Conservation (phyloP, 306 rosid genomes). For the Cicer pinnatifidum region DNA sequence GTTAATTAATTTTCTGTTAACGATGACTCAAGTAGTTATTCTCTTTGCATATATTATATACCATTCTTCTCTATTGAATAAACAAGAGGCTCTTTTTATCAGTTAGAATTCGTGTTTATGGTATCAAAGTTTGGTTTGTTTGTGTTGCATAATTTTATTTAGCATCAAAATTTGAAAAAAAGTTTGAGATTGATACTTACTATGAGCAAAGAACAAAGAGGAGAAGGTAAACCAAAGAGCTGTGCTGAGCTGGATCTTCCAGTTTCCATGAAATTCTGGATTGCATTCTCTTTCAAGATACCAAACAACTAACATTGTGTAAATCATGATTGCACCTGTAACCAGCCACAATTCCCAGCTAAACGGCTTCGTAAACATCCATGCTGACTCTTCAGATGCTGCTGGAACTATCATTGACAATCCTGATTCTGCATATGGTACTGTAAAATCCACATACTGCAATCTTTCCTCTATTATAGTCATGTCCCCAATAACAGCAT, state of each 20-base stretch:
- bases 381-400: conserved; percentile 48
- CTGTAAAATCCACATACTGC: conserved; percentile 66
- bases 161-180: conserved; percentile 15
- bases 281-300: conserved; percentile 59
- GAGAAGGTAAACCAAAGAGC: conserved; percentile 74
- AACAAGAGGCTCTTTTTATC: no score
- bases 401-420: conserved; percentile 64
- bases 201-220: conserved; percentile 72
- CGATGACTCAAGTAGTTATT: no score
- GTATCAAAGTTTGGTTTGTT: not conserved
- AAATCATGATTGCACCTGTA: conserved; percentile 47
- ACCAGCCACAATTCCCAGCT: conserved; percentile 64
- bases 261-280: conserved; percentile 61
- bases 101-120: no score
- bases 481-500: conserved; percentile 71
- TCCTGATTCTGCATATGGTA: conserved; percentile 75
- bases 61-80: no score
- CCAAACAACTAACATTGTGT: conserved; percentile 68
- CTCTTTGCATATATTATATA: no score
- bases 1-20: no score
- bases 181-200: conserved; percentile 53
- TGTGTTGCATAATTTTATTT: not conserved
- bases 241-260: conserved; percentile 62
- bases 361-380: conserved; percentile 75
- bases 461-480: conserved; percentile 60